Evolutionary conservation across 179 eudicot genomes (phyloP), one percentile per base, ranked within the genome.

Genomic region (Heliamphora pulchella): DNA sequence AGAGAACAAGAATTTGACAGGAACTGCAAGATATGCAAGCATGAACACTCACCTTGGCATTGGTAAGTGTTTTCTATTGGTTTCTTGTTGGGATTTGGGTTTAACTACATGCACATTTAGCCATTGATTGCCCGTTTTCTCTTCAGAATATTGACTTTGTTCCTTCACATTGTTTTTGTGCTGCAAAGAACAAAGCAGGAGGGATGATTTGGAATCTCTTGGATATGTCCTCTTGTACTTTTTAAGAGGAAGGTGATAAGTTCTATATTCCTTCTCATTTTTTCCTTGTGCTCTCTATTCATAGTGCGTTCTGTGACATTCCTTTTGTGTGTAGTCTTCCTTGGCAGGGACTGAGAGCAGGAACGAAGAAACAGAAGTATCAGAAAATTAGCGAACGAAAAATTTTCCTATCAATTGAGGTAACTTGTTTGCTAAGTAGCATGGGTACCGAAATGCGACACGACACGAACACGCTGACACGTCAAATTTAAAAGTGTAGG

Each of bases 301-400:
- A 31, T 31, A 31, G 31, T 31, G 31, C 31, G 31, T 31, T 31
- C 31, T 31, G 31, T 31, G 31, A 31, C 31, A 31, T 31, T 31
- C 31, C 31, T 31, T 31, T 31, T 84, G 22, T 79, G 62, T 78
- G 66, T 81, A 93, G 97, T 82, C 97, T 92, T 74, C 97, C 97
- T 54, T 93, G 97, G 97, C 97, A 93, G 85, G 97, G 97, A 22
- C 89, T 93, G 76, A 93, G 88, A 85, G 97, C 97, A 57, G 97
- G 94, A 64, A 93, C 71, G 55, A 93, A 92, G 91, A 92, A 92
- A 84, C 97, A 93, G 63, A 93, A 93, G 86, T 90, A 93, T 71
- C 94, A 93, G 54, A 93, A 80, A 84, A 93, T 93, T 58, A 93
- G 94, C 79, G 97, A 93, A 84, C 90, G 89, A 83, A 93, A 93